Evolutionary conservation across 257 asterid species (phyloP).

Genomic region (Ophiorrhiza pumila): DNA sequence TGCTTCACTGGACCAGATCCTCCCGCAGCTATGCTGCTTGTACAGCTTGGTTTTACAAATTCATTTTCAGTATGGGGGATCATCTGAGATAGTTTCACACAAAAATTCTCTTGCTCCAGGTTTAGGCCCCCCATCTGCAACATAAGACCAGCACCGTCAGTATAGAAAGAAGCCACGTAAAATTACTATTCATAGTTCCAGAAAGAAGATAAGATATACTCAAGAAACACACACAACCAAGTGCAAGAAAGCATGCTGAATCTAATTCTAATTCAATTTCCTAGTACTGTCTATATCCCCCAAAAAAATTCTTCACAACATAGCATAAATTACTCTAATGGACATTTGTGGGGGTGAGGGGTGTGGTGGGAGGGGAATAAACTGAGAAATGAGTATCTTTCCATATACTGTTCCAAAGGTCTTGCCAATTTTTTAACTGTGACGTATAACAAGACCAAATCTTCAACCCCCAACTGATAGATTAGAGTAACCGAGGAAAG

Average conservation of each 20-base stretch:
- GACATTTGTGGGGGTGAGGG: too few species aligned
- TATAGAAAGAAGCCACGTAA: not conserved
- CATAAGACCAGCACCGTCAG: not conserved
- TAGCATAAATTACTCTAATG: not conserved
- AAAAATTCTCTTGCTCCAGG: constrained; percentile 37
- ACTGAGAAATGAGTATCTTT: not conserved
- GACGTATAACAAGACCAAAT: not conserved
- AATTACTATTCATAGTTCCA: constrained; percentile 1
- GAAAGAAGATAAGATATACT: not conserved
- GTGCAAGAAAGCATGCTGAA: not conserved
- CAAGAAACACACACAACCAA: not conserved
- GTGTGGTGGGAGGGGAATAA: too few species aligned
- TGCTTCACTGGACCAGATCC: constrained; percentile 25
- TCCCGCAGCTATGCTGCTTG: constrained; percentile 17
- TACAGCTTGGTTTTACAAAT: constrained; percentile 19
- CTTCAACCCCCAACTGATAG: not conserved
- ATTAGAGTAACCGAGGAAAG: not conserved
- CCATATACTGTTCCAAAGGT: not conserved
- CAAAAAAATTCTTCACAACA: not conserved
- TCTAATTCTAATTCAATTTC: not conserved
- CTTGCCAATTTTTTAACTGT: not conserved
- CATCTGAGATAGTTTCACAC: constrained; percentile 34
- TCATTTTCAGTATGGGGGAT: constrained; percentile 26
- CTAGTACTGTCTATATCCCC: not conserved
- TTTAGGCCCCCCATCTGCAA: constrained; percentile 50